phyloP scores from a whole-genome alignment of 257 asterid genomes.

The Nyctanthes arbortristis region DNA sequence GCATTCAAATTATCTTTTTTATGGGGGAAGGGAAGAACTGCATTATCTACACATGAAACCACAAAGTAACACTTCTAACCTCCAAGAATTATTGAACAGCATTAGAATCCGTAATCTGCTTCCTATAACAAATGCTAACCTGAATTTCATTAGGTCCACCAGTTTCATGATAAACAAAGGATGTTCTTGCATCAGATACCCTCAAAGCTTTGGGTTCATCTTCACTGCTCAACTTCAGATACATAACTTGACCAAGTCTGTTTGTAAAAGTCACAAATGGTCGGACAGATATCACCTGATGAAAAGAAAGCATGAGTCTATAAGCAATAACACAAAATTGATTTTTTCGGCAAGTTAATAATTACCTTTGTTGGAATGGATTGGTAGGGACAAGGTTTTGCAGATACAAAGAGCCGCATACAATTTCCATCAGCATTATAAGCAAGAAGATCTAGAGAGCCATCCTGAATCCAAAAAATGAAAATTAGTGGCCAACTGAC shows the following conservation, averaged over 20 bases:
- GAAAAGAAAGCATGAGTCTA: constrained; percentile 34
- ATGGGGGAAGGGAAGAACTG: background rate
- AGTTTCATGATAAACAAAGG: constrained; percentile 58
- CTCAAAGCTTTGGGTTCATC: constrained; percentile 81
- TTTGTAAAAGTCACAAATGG: constrained; percentile 92
- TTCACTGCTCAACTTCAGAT: constrained; percentile 71
- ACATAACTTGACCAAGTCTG: constrained; percentile 78
- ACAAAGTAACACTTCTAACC: too few species aligned
- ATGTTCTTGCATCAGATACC: constrained; percentile 76
- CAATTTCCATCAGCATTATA: constrained; percentile 70
- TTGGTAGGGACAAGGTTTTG: constrained; percentile 85
- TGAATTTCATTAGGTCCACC: constrained; percentile 73
- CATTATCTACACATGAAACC: background rate
- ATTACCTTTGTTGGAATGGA: constrained; percentile 94
- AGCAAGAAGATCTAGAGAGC: constrained; percentile 84
- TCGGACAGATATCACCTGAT: constrained; percentile 79
- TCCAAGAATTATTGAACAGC: constrained; percentile 5
- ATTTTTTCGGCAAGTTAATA: constrained; percentile 19
- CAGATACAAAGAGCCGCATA: constrained; percentile 78
- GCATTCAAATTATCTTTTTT: background rate
- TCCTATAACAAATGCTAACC: constrained; percentile 38
- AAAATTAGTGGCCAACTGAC: constrained; percentile 12
- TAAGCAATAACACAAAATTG: constrained; percentile 17
- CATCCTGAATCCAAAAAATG: constrained; percentile 63
- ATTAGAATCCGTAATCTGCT: constrained; percentile 8